These are phyloP conservation scores for Pholiota conissans DNA, from an alignment of 768 basidiomycete species.

Conservation along the genomic window DNA sequence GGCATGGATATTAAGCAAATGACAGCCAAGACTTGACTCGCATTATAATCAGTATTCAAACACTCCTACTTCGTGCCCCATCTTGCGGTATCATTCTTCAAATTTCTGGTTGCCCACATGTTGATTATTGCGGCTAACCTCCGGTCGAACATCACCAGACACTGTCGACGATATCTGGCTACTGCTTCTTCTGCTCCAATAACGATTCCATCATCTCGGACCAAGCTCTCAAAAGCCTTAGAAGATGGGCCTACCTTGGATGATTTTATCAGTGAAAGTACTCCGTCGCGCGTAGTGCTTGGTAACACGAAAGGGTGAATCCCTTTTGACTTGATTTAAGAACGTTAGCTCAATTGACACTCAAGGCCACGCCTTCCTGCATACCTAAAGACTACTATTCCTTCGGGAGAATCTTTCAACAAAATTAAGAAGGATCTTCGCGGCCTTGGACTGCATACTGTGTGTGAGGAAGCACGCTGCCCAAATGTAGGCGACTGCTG, in stretches of 20 bases:
- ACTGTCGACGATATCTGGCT: conserved; percentile 24
- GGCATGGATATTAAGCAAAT: not conserved
- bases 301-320: conserved; percentile 71
- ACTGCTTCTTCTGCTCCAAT: conserved; percentile 30
- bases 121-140: conserved; percentile 3
- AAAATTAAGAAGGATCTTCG: conserved; percentile 95
- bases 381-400: conserved; percentile 89
- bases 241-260: conserved; percentile 73
- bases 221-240: conserved; percentile 52
- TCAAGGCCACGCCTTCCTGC: conserved; percentile 82
- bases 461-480: conserved; percentile 98
- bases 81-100: not conserved
- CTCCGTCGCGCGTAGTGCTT: conserved; percentile 60
- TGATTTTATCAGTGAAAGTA: conserved; percentile 74
- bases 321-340: not conserved
- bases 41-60: too few relatives aligned
- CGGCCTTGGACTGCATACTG: conserved; percentile 89
- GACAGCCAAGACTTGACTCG: too few relatives aligned
- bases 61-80: too few relatives aligned
- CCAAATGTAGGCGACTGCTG: conserved; percentile 99
- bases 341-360: not conserved
- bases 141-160: not conserved
- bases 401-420: conserved; percentile 83
- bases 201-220: conserved; percentile 26
- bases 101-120: conserved; percentile 11